Conservation (phyloP, 2,329 filamentous ascomycete species). For the Lachnellula subtilissima region DNA sequence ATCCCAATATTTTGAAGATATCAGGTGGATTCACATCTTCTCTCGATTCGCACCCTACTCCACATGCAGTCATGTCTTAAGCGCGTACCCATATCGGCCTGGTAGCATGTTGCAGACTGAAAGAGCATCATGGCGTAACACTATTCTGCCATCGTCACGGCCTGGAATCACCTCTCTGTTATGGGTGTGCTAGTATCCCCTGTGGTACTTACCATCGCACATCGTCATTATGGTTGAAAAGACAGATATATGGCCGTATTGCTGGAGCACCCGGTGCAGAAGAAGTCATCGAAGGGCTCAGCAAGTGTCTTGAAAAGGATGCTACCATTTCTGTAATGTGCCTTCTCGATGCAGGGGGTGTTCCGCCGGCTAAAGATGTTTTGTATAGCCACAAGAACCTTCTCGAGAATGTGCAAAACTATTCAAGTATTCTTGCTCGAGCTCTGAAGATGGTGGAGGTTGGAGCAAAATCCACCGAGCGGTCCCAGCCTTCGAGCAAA, state of each 20-base stretch:
- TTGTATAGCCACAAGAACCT: not conserved
- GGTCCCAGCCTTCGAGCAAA: not conserved
- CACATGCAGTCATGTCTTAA: no score
- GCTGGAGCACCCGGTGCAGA: not conserved
- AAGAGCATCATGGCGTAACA: no score
- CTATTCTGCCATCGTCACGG: no score
- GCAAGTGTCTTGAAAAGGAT: not conserved
- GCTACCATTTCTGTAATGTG: not conserved
- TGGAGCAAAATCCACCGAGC: not conserved
- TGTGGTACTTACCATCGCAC: no score
- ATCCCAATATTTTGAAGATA: no score
- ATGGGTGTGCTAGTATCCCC: no score
- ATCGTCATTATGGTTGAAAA: no score
- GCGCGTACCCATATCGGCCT: no score
- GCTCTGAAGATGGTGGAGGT: not conserved
- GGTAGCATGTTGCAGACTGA: no score
- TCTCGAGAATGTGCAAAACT: not conserved
- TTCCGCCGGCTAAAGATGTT: not conserved
- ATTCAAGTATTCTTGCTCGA: not conserved
- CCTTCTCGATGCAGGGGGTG: not conserved
- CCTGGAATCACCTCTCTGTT: no score
- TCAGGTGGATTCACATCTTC: no score
- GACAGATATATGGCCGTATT: not conserved
- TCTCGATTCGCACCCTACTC: no score
- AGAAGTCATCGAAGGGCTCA: not conserved